These are phyloP conservation scores for Coniochaeta hoffmannii DNA, from an alignment of 2,329 filamentous ascomycete genomes.

Conservation along the genomic window DNA sequence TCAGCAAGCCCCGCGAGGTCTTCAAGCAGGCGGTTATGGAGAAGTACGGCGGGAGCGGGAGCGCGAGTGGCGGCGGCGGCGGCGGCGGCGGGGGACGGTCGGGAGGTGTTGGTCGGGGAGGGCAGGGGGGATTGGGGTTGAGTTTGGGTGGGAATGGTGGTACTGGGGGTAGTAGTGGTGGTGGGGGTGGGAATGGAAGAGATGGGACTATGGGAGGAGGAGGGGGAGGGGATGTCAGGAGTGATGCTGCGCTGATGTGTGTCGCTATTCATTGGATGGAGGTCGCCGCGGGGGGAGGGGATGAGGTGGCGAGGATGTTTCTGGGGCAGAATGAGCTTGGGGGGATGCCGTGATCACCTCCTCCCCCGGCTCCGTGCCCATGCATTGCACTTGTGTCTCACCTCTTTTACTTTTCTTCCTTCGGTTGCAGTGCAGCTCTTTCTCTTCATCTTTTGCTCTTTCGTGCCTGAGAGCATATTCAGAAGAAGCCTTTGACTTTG, in stretches of 20 bases:
- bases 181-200: slow-evolving; percentile 12
- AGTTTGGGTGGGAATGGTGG: slow-evolving; percentile 10
- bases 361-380: not conserved
- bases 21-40: slow-evolving; percentile 87
- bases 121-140: not conserved
- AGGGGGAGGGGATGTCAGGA: slow-evolving; percentile 45
- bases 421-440: not conserved
- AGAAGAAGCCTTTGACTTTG: too few species aligned
- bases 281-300: slow-evolving; percentile 74
- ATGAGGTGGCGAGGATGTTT: slow-evolving; percentile 76
- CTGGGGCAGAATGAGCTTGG: slow-evolving; percentile 53
- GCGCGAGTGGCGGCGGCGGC: slow-evolving; percentile 11
- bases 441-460: not conserved
- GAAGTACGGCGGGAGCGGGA: slow-evolving; percentile 41
- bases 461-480: too few species aligned
- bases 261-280: slow-evolving; percentile 93
- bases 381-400: too few species aligned
- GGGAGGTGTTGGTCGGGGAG: slow-evolving; percentile 5
- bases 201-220: too few species aligned
- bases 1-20: slow-evolving; percentile 78
- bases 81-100: too few species aligned
- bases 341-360: not conserved
- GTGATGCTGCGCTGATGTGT: slow-evolving; percentile 84
- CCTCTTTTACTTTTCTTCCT: not conserved
- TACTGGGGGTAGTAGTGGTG: slow-evolving; percentile 10